Base-by-base conservation (phyloP, 805 yeast species). In the Spathaspora hagerdaliae region DNA sequence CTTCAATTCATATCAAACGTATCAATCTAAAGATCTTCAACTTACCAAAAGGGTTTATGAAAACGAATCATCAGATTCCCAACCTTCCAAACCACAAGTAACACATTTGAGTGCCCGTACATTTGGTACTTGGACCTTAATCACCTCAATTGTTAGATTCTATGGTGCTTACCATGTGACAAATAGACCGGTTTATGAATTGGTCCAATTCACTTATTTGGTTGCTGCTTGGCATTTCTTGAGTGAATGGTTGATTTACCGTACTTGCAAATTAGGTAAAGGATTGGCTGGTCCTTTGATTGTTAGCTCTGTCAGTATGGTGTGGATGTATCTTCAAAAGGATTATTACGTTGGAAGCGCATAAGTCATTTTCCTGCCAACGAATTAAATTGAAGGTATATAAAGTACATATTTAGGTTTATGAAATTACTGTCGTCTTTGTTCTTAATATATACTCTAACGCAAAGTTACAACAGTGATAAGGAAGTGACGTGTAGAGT, bases 41-140 rank as follows among this genome's bases (percentile, higher is more conserved):
- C 75, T 94, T 44, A 87, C 97, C 2, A 81, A 85, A 54, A 75
- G 82, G 52, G 97, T 94, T 7, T 94, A 94, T 61, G 84, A 78
- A 31, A 52, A 60, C 6, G 78, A 85, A 61, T 41, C 43, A 11
- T 46, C 52, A 7, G 44, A 51, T 10, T 65, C 65, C 13, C 57
- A 60, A 7, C 50, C 57, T 3, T 51, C 59, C 7, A 26, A 15
- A 5, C 37, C 43, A n/a, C 70, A 69, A 44, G 71, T 71, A 10
- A 68, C 74, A 6, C 64, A 69, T 11, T 73, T 94, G 53, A 82
- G 94, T 55, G 96, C 97, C n/a, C 79, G 99, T 57, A 92, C 99
- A 0, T 94, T 94, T 64, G 99, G 99, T 31, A 94, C 99, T 0
- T 94, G 99, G 99, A 94, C 99, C 0, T 72, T 91, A 35, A 76